These are phyloP conservation scores for Agaricus subrufescens DNA, from an alignment of 768 basidiomycete genomes.

Conservation along the genomic window DNA sequence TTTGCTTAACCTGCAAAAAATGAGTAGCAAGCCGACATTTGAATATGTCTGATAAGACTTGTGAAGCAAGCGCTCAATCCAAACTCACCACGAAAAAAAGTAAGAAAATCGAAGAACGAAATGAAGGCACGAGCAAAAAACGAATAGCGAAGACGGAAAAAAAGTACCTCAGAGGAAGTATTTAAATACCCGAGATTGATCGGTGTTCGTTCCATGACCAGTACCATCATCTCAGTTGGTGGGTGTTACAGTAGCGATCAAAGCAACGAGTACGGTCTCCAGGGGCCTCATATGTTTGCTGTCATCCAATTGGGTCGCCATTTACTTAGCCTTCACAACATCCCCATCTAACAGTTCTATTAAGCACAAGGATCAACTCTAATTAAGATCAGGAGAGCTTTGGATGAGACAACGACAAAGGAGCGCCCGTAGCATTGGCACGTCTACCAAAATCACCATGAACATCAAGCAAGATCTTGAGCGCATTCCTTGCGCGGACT, in stretches of 20 bases:
- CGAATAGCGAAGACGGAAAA: slow-evolving; percentile 18
- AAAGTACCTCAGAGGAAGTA: slow-evolving; percentile 17
- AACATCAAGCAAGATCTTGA: slow-evolving; percentile 86
- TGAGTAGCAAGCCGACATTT: slow-evolving; percentile 40
- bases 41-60: slow-evolving; percentile 20
- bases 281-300: slow-evolving; percentile 15
- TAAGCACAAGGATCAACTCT: slow-evolving; percentile 10
- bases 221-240: slow-evolving; percentile 23
- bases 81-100: slow-evolving; percentile 41
- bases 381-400: slow-evolving; percentile 25
- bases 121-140: slow-evolving; percentile 35
- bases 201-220: slow-evolving; percentile 26
- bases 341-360: slow-evolving; percentile 16
- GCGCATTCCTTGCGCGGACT: slow-evolving; percentile 89
- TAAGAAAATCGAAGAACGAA: slow-evolving; percentile 30
- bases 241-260: too few species aligned
- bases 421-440: slow-evolving; percentile 36
- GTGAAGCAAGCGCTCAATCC: background rate
- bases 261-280: background rate
- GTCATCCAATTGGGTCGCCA: slow-evolving; percentile 14
- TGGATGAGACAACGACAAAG: slow-evolving; percentile 35
- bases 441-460: slow-evolving; percentile 84
- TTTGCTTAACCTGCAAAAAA: slow-evolving; percentile 60
- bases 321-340: slow-evolving; percentile 7
- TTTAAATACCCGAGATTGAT: slow-evolving; percentile 28